phyloP scores from a whole-genome alignment of 257 asterid genomes.

The Petunia axillaris region DNA sequence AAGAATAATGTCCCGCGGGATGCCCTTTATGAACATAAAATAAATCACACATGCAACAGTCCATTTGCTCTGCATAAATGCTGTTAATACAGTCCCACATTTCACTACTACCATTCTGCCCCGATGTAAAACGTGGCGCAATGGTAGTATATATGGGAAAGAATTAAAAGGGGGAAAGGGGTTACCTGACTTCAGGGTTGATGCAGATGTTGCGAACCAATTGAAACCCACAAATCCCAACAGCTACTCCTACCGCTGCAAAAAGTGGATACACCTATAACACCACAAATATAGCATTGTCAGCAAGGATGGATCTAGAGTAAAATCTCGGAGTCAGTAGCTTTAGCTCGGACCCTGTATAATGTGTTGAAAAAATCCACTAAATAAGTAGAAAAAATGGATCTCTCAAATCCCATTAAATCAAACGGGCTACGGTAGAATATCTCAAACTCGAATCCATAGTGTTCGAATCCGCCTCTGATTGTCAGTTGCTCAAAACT shows the following conservation, averaged over 20 bases:
- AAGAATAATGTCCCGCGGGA: too few relatives aligned
- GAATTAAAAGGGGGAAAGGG: neutral
- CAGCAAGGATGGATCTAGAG: neutral
- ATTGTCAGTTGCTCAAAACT: neutral
- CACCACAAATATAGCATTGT: neutral
- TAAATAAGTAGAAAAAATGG: too few relatives aligned
- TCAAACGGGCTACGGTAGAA: too few relatives aligned
- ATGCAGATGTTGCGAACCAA: constrained; percentile 71
- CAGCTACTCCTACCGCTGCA: constrained; percentile 74
- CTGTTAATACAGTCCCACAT: neutral
- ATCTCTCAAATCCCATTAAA: too few relatives aligned
- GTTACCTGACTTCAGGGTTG: constrained; percentile 95
- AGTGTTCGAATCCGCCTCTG: too few relatives aligned
- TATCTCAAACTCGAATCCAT: too few relatives aligned
- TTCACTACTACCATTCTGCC: neutral
- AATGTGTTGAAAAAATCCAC: too few relatives aligned
- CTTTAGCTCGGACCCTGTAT: too few relatives aligned
- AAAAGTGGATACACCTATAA: constrained; percentile 22
- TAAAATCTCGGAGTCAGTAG: too few relatives aligned
- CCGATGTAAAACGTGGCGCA: neutral
- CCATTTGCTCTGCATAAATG: neutral
- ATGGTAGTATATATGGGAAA: too few relatives aligned
- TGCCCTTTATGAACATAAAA: too few relatives aligned
- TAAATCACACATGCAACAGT: neutral
- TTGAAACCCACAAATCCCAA: constrained; percentile 88